These are phyloP conservation scores for Eimeria tenella DNA, from an alignment of 169 alveolate genomes.

Conservation along the genomic window DNA sequence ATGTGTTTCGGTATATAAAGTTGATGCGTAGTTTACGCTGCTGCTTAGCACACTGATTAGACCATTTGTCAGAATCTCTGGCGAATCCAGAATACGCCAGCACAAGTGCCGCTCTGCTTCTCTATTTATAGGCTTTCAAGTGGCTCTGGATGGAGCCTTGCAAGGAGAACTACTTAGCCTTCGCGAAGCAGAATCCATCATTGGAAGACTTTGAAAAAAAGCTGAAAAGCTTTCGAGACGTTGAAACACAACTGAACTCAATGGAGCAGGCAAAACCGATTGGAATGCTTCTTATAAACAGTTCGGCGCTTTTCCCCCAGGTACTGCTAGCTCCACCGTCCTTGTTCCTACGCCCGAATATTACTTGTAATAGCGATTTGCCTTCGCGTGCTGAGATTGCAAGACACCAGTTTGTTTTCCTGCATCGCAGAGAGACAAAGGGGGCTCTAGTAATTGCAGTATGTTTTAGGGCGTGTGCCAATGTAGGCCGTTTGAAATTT, in stretches of 20 bases:
- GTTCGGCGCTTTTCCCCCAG: slow-evolving; percentile 55
- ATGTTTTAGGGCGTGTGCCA: background rate
- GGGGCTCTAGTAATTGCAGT: no score
- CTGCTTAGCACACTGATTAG: background rate
- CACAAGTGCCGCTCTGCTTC: slow-evolving; percentile 6
- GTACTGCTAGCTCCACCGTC: background rate
- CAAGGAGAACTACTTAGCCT: slow-evolving; percentile 88
- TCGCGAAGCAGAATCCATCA: slow-evolving; percentile 90
- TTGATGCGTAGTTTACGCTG: background rate
- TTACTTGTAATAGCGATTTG: no score
- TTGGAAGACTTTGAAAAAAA: slow-evolving; percentile 93
- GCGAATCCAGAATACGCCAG: slow-evolving; percentile 17
- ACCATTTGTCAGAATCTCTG: background rate
- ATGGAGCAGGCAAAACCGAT: slow-evolving; percentile 82
- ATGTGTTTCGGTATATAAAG: background rate
- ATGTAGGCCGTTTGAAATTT: background rate
- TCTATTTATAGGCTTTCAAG: slow-evolving; percentile 88
- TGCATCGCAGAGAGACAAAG: no score
- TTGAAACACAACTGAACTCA: slow-evolving; percentile 89
- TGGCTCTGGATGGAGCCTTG: slow-evolving; percentile 92
- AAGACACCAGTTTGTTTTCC: no score
- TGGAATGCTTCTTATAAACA: slow-evolving; percentile 68
- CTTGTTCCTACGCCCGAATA: background rate
- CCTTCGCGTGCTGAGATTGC: no score
- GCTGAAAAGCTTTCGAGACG: slow-evolving; percentile 87